These are phyloP conservation scores for Platanus orientalis DNA, from an alignment of 164 flowering plant genomes.

Conservation along the genomic window DNA sequence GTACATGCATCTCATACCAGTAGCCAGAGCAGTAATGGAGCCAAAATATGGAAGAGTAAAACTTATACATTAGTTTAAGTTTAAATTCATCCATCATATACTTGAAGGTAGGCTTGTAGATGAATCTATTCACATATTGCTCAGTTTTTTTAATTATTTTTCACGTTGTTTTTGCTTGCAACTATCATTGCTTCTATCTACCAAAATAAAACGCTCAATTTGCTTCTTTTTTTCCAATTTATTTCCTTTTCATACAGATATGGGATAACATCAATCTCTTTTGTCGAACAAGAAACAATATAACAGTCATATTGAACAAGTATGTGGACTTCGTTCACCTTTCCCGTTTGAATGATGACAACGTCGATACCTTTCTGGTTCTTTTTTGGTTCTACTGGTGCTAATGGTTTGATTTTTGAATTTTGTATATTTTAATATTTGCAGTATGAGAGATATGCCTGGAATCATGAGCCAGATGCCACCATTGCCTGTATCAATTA, in stretches of 20 bases:
- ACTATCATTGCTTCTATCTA: no score
- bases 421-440: conserved; percentile 11
- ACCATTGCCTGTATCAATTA: conserved; percentile 62
- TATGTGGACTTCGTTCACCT: conserved; percentile 28
- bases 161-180: no score
- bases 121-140: no score
- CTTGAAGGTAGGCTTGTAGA: no score
- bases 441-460: conserved; percentile 78
- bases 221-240: not conserved
- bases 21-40: no score
- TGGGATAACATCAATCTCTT: conserved; percentile 83
- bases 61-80: no score
- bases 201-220: not conserved
- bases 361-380: not conserved
- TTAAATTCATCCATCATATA: no score
- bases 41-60: no score
- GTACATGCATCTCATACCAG: no score
- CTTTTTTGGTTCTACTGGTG: not conserved
- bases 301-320: conserved; percentile 60
- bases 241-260: conserved; percentile 36
- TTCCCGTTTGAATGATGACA: not conserved
- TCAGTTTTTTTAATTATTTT: no score
- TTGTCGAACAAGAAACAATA: conserved; percentile 56
- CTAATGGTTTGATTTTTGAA: conserved; percentile 1
- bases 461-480: conserved; percentile 92